Conservation (phyloP, 331 rosid species). For the Phaseolus coccineus region DNA sequence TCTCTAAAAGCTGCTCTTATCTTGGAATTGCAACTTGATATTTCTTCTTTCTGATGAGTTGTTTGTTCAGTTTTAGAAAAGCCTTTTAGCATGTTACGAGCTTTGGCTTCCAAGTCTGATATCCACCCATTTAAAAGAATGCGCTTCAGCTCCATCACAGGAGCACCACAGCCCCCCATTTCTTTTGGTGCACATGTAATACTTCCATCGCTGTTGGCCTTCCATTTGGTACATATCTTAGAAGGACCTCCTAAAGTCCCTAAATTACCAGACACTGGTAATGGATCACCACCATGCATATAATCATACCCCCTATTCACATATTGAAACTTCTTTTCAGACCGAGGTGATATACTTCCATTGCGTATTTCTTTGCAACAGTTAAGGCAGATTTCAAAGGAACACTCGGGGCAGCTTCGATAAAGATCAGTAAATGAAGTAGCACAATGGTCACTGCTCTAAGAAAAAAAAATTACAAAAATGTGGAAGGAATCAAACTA, state of each 20-base stretch:
- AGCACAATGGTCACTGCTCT: conserved; percentile 74
- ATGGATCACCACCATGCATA: conserved; percentile 74
- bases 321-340: conserved; percentile 58
- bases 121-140: conserved; percentile 59
- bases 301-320: conserved; percentile 61
- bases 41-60: conserved; percentile 39
- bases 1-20: conserved; percentile 64
- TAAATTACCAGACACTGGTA: conserved; percentile 28
- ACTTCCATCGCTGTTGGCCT: conserved; percentile 50
- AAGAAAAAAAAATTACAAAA: conserved; percentile 37
- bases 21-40: conserved; percentile 34
- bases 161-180: conserved; percentile 64
- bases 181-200: conserved; percentile 63
- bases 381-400: conserved; percentile 70
- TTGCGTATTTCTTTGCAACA: conserved; percentile 72
- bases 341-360: conserved; percentile 50
- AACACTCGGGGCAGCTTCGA: conserved; percentile 72
- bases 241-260: conserved; percentile 14
- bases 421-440: conserved; percentile 77
- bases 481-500: not conserved
- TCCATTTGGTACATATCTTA: conserved; percentile 50
- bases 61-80: not conserved
- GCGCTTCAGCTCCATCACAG: conserved; percentile 55
- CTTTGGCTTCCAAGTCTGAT: conserved; percentile 57
- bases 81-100: conserved; percentile 23